Base-by-base conservation (phyloP, 2,329 filamentous ascomycete genomes). In the Cordyceps javanica region DNA sequence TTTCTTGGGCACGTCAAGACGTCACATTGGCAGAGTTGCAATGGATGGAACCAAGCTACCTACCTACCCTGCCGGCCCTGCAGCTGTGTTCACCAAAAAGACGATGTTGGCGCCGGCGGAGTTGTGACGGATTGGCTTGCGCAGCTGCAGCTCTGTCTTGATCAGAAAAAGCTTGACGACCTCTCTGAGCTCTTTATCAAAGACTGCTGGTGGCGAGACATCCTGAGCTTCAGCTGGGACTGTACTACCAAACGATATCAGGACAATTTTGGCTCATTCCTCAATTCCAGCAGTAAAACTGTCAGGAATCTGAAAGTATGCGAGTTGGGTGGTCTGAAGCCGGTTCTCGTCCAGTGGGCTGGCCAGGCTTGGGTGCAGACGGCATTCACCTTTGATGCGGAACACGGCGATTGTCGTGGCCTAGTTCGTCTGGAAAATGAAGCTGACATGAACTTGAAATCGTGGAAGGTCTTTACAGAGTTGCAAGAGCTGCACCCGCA, bases 161-260 rank as follows among this genome's bases (percentile, higher is more conserved):
- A 42, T 8, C 44, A 59, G 3, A 30, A 52, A 16, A 28, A 57
- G 9, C 42, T 59, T 7, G 26, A 32, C 11, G 25, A 60, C 3
- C 39, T 65, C 3, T 53, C 57, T 1, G 58, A 61, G 21, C 53
- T 67, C 8, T 69, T 70, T 49, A 58, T 62, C 5, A 49, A 62
- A 3, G 62, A 67, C 45, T 63, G 62, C 19, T 70, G 66, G 66
- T 67, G 66, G 58, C 61, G 67, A 10, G 68, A 70, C 44, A 62
- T 67, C 25, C 51, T 69, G 9, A 61, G 46, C 2, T 59, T 69
- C 3, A 61, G 59, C 8, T 70, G 68, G 67, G 68, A 70, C 58
- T 66, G 65, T 50, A 61, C 63, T 19, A 66, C 66, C 4, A 64
- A 66, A 16, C 63, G 62, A 2, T 64, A 65, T 9, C 58, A 53